Conservation (phyloP, 352 stramenopile species). For the Phytophthora litchii region DNA sequence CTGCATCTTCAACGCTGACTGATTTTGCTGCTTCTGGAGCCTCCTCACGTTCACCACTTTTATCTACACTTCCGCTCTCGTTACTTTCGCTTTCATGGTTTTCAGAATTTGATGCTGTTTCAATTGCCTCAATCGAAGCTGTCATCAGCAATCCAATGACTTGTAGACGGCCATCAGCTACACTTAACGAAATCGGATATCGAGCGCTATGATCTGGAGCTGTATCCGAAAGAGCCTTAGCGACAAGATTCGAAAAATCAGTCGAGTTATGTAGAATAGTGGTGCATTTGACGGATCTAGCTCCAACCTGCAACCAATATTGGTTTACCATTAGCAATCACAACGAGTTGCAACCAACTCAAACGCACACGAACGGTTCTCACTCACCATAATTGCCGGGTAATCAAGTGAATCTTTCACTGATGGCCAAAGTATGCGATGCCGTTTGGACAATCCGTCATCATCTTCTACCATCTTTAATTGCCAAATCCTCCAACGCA, state of each 20-base stretch:
- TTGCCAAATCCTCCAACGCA: conserved; percentile 36
- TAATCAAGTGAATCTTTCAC: conserved; percentile 50
- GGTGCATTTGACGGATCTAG: conserved; percentile 3
- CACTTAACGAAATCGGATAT: conserved; percentile 18
- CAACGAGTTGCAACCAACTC: neutral
- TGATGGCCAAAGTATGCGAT: conserved; percentile 41
- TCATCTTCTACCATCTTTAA: conserved; percentile 12
- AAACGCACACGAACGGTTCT: neutral
- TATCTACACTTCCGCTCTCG: neutral
- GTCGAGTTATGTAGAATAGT: conserved; percentile 10
- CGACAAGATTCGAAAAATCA: conserved; percentile 14
- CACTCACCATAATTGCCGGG: conserved; percentile 29
- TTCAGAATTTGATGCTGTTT: conserved; percentile 1
- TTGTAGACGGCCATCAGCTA: conserved; percentile 26
- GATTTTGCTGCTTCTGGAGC: neutral
- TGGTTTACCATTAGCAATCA: neutral
- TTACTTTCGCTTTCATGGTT: neutral
- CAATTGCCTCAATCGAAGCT: neutral
- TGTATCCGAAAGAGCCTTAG: conserved; percentile 7
- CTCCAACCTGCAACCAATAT: conserved; percentile 14
- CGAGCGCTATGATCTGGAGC: conserved; percentile 8
- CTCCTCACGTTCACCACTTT: neutral
- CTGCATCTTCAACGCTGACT: neutral
- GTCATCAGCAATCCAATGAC: conserved; percentile 18
- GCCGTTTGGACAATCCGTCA: conserved; percentile 1